phyloP scores from a whole-genome alignment of 2,329 filamentous ascomycete species.

The Niveomyces coronatus region DNA sequence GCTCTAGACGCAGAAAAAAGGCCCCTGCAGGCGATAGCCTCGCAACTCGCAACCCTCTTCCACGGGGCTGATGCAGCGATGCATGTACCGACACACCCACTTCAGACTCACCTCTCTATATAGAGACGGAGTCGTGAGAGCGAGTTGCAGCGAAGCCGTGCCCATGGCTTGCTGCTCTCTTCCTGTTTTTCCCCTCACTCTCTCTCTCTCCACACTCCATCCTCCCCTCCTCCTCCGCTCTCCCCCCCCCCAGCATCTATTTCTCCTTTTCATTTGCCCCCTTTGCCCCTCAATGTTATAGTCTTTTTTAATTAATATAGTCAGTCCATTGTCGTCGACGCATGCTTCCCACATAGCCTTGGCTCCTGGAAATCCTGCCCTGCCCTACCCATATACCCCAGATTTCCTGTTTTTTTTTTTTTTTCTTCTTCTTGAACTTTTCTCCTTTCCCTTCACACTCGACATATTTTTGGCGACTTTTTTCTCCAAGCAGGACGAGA shows the following conservation, averaged over 20 bases:
- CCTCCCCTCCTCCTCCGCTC: neutral
- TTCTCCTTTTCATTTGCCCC: neutral
- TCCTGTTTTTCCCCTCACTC: neutral
- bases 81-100: no score
- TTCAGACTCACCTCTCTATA: no score
- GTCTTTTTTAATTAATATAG: slow-evolving; percentile 7
- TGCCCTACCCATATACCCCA: slow-evolving; percentile 3
- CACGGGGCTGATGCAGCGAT: no score
- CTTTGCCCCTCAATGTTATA: neutral
- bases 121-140: no score
- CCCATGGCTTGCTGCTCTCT: neutral
- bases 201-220: no score
- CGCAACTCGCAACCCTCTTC: no score
- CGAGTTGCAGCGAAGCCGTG: no score
- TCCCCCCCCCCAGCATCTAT: neutral
- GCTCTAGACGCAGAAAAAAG: no score
- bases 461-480: neutral
- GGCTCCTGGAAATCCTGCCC: neutral
- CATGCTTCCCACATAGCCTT: no score
- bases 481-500: no score
- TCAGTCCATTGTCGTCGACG: no score
- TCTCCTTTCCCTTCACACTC: neutral
- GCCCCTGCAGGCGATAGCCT: no score
- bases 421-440: neutral
- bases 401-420: neutral